These are phyloP conservation scores for Colletotrichum australisinense DNA, from an alignment of 2,329 filamentous ascomycete species.

Conservation along the genomic window DNA sequence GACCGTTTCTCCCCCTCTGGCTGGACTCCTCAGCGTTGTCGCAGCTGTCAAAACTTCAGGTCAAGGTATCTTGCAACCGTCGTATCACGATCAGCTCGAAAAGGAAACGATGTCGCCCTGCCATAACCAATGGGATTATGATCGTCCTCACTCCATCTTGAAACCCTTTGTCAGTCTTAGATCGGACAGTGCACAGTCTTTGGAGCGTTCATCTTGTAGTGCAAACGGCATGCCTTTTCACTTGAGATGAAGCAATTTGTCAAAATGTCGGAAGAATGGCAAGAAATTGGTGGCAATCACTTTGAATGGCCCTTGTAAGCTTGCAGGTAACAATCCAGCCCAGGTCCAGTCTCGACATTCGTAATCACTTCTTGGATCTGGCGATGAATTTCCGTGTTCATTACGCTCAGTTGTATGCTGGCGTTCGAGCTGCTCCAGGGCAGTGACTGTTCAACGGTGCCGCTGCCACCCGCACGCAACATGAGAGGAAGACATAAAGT, in stretches of 20 bases:
- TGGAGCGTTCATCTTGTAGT: conserved; percentile 12
- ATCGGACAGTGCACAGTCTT: not conserved
- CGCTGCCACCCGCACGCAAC: not conserved
- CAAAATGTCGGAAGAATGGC: not conserved
- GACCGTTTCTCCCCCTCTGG: not conserved
- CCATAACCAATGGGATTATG: not conserved
- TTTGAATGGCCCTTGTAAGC: not conserved
- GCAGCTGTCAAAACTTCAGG: not conserved
- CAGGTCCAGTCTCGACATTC: not conserved
- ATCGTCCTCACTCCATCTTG: not conserved
- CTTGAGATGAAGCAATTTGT: conserved; percentile 15
- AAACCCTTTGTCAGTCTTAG: not conserved
- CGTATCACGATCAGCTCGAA: not conserved
- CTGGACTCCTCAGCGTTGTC: not conserved
- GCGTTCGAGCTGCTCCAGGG: not conserved
- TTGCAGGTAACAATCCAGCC: not conserved
- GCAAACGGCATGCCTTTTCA: not conserved
- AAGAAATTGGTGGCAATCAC: not conserved
- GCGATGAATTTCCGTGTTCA: not conserved
- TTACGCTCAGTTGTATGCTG: not conserved
- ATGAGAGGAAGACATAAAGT: not conserved
- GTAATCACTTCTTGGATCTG: not conserved
- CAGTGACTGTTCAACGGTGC: not conserved
- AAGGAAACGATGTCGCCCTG: not conserved
- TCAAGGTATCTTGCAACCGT: not conserved